These are phyloP conservation scores for Phallus indusiatus DNA, from an alignment of 768 basidiomycete genomes.

Conservation along the genomic window DNA sequence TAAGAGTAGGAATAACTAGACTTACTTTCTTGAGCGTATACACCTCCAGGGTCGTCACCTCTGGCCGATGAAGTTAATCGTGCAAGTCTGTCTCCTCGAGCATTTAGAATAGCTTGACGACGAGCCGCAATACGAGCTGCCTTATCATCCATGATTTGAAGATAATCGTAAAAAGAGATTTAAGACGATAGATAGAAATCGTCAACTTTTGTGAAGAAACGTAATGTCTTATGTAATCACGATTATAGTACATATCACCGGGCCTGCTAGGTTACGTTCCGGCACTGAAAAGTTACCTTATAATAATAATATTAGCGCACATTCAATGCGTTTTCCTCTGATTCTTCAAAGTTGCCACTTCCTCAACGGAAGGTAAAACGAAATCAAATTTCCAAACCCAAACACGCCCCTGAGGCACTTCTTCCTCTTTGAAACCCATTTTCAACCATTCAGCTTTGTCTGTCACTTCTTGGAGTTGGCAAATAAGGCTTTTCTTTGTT, in stretches of 20 bases:
- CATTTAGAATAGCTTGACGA: slow-evolving; percentile 62
- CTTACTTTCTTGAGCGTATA: slow-evolving; percentile 44
- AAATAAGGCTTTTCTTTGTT: slow-evolving; percentile 26
- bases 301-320: neutral
- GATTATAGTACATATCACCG: neutral
- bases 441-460: slow-evolving; percentile 20
- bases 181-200: neutral
- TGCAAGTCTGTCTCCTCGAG: slow-evolving; percentile 65
- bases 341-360: slow-evolving; percentile 21
- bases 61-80: slow-evolving; percentile 71
- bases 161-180: neutral
- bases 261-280: no score
- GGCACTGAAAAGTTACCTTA: neutral
- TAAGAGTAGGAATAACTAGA: slow-evolving; percentile 11
- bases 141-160: slow-evolving; percentile 20
- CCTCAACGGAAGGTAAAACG: slow-evolving; percentile 20
- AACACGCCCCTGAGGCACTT: slow-evolving; percentile 21
- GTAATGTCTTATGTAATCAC: neutral
- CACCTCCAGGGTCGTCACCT: slow-evolving; percentile 49
- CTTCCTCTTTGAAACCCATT: slow-evolving; percentile 22
- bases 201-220: neutral
- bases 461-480: slow-evolving; percentile 19
- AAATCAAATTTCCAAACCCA: slow-evolving; percentile 26
- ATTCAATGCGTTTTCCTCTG: neutral
- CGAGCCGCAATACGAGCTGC: slow-evolving; percentile 70